Conservation (phyloP, 495 filamentous ascomycete genomes). For the Tuber borchii region DNA sequence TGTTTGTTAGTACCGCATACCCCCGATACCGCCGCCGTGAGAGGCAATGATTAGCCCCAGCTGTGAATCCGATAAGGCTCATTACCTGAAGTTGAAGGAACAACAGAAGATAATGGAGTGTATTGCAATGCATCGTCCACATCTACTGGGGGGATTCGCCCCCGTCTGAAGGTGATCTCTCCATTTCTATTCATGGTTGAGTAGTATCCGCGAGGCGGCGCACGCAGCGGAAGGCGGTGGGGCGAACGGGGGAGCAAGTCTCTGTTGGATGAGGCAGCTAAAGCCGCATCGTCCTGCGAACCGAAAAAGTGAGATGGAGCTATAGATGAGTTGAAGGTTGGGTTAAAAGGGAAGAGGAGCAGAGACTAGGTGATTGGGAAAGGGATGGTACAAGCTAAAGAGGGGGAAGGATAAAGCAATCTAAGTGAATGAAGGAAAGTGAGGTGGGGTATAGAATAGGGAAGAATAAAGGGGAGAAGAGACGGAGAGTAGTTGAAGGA, state of each 20-base stretch:
- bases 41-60: slow-evolving; percentile 51
- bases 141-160: slow-evolving; percentile 36
- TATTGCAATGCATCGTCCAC: slow-evolving; percentile 85
- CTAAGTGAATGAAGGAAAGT: slow-evolving; percentile 4
- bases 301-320: neutral
- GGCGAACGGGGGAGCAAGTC: neutral
- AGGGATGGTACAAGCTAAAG: slow-evolving; percentile 3
- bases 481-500: slow-evolving; percentile 5
- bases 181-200: slow-evolving; percentile 22
- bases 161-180: slow-evolving; percentile 17
- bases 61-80: slow-evolving; percentile 51
- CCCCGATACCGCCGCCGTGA: slow-evolving; percentile 8
- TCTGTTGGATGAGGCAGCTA: slow-evolving; percentile 1
- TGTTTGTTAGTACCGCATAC: slow-evolving; percentile 15
- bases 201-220: neutral
- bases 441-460: slow-evolving; percentile 11
- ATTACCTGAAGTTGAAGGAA: slow-evolving; percentile 47
- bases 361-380: neutral
- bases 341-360: neutral
- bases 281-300: neutral
- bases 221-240: neutral
- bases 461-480: slow-evolving; percentile 12
- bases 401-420: neutral
- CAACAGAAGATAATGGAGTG: slow-evolving; percentile 82
- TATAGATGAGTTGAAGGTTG: neutral